These are phyloP conservation scores for Fusarium pilosicola DNA, from an alignment of 2,329 filamentous ascomycete species.

Conservation along the genomic window DNA sequence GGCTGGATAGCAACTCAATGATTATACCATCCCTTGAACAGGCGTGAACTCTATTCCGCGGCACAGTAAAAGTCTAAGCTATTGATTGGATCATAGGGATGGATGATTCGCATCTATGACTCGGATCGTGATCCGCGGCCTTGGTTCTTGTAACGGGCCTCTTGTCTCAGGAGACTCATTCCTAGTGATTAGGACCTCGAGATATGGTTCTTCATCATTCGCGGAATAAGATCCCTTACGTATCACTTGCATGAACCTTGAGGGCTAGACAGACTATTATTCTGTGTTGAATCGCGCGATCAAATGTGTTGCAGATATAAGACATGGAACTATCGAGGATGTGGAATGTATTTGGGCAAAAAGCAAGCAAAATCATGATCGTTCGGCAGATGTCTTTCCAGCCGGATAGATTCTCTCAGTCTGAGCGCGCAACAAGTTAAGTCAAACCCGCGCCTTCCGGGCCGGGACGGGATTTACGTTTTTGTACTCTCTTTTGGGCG, in stretches of 20 bases:
- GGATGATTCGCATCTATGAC: not conserved
- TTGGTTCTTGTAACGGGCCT: slow-evolving; percentile 4
- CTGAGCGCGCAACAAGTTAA: slow-evolving; percentile 30
- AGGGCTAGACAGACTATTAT: not conserved
- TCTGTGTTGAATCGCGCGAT: not conserved
- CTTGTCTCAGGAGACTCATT: slow-evolving; percentile 10
- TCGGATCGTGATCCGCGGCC: slow-evolving; percentile 2
- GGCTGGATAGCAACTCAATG: not conserved
- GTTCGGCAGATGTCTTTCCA: slow-evolving; percentile 24
- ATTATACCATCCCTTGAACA: not conserved
- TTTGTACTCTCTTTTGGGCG: slow-evolving; percentile 13
- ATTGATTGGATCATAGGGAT: slow-evolving; percentile 9
- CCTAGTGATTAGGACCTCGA: not conserved
- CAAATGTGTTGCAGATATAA: slow-evolving; percentile 12
- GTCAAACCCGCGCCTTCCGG: slow-evolving; percentile 1
- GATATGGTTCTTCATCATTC: not conserved
- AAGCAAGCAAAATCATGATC: slow-evolving; percentile 1
- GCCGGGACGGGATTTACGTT: slow-evolving; percentile 18
- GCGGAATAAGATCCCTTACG: not conserved
- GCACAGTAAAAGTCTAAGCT: slow-evolving; percentile 10
- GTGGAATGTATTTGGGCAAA: not conserved
- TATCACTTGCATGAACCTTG: slow-evolving; percentile 9
- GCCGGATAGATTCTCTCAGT: slow-evolving; percentile 30
- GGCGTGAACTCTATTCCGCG: slow-evolving; percentile 21
- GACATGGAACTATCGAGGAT: slow-evolving; percentile 3